phyloP scores from a whole-genome alignment of 345 rosid species.

The Eucalyptus cladocalyx region DNA sequence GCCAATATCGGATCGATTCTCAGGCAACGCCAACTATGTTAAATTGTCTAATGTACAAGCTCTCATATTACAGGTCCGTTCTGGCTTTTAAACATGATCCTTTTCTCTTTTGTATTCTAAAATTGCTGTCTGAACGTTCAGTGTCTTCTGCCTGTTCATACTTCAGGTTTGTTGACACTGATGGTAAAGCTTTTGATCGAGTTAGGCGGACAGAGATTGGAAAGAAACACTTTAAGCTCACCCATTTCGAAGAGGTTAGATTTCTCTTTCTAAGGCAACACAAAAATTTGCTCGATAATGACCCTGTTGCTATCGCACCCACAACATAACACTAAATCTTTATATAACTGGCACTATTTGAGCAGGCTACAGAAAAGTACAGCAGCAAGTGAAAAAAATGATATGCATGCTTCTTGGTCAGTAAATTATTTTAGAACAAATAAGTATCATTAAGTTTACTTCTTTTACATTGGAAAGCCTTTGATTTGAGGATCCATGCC shows the following conservation, averaged over 20 bases:
- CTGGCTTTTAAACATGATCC: not conserved
- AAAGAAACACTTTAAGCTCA: conserved; percentile 85
- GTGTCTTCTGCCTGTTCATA: not conserved
- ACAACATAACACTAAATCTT: not conserved
- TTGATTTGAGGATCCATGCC: not conserved
- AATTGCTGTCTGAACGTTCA: not conserved
- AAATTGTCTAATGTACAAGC: conserved; percentile 94
- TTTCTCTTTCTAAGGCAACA: not conserved
- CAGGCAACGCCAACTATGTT: conserved; percentile 96
- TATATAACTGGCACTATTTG: not conserved
- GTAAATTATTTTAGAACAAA: not conserved
- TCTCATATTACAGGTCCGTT: conserved; percentile 83
- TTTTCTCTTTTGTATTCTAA: not conserved
- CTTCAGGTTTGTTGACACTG: conserved; percentile 91
- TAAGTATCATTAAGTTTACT: not conserved
- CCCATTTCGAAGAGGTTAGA: conserved; percentile 89
- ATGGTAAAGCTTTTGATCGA: conserved; percentile 88
- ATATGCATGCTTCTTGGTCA: not conserved
- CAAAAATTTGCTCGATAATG: not conserved
- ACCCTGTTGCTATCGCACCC: not conserved
- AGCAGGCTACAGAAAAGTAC: not conserved
- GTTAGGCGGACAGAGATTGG: conserved; percentile 93
- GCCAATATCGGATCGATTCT: conserved; percentile 87
- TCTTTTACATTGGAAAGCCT: not conserved
- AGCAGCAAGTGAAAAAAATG: not conserved